Evolutionary conservation across 805 yeast genomes (phyloP), one percentile per base, ranked within the genome.

Genomic region (Komagataella phaffii): DNA sequence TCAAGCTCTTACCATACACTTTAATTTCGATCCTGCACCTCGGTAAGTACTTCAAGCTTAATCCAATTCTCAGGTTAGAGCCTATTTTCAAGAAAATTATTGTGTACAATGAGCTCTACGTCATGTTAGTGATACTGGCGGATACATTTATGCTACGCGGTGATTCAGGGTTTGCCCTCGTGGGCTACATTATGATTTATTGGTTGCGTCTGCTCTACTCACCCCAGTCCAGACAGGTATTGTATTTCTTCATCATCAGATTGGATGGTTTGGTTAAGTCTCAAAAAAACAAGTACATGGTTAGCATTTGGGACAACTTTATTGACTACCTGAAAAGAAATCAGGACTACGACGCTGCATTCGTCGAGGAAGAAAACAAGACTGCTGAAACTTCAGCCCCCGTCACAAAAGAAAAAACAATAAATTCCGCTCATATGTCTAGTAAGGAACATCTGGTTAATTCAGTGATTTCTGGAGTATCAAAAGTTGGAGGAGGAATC

Each of bases 121-220:
- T 85, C 44, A 69, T 80, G 14, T 60, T 75, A 18, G 75, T 80
- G 49, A 70, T 85, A 53, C 44, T 75, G 0, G 53, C 80, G 51
- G 84, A 87, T 61, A 81, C 90, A 0, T 49, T 82, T 19, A 62
- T 82, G 46, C 68, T 84, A 61, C 76, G 83, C 65, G 83, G 83
- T 47, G 73, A 85, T 10, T 74, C 88, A 1, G 93, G 93, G 2
- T 83, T 72, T 63, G 85, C 84, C 49, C 69, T 85, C 60, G 74
- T 74, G 14, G 61, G 77, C 47, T 83, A 81, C 62, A 57, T 73
- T 51, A 63, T 74, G 53, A 79, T 85, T 61, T 81, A 79, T 67
- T 85, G 91, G 89, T 67, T 85, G 57, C 76, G 88, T 66, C 64
- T 85, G 51, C 76, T 84, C 55, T 82, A 73, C 60, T 73, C 71